phyloP scores from a whole-genome alignment of 768 basidiomycete genomes.

The Tephrocybe sp. region DNA sequence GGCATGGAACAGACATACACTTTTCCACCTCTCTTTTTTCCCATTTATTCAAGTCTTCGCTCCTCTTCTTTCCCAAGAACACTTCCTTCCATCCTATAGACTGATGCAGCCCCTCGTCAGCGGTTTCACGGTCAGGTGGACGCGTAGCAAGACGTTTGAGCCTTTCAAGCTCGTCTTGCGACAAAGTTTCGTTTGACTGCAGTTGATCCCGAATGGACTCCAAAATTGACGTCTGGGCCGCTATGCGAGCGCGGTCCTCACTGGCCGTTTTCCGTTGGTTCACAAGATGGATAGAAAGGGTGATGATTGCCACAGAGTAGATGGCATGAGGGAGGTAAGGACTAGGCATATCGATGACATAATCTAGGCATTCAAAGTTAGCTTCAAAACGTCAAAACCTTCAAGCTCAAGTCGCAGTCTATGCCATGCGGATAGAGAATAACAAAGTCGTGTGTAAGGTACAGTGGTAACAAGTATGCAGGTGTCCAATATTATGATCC shows the following conservation, averaged over 20 bases:
- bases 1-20: slow-evolving; percentile 24
- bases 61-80: slow-evolving; percentile 38
- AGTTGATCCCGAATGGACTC: slow-evolving; percentile 55
- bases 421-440: neutral
- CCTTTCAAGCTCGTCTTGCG: slow-evolving; percentile 49
- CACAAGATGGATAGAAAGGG: slow-evolving; percentile 66
- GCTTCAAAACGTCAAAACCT: neutral
- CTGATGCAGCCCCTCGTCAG: slow-evolving; percentile 14
- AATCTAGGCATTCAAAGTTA: slow-evolving; percentile 4
- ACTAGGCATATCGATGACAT: slow-evolving; percentile 19
- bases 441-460: neutral
- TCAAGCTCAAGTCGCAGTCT: neutral
- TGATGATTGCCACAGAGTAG: slow-evolving; percentile 63
- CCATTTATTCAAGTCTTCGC: slow-evolving; percentile 29
- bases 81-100: slow-evolving; percentile 49
- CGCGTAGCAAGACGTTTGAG: slow-evolving; percentile 50
- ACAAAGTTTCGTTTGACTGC: slow-evolving; percentile 40
- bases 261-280: slow-evolving; percentile 45
- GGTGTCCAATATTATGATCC: slow-evolving; percentile 24
- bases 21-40: slow-evolving; percentile 35
- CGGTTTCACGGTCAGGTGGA: slow-evolving; percentile 10
- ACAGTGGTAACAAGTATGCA: neutral
- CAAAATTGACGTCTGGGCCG: slow-evolving; percentile 62
- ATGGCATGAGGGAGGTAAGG: slow-evolving; percentile 61
- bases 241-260: slow-evolving; percentile 50